Evolutionary conservation across 176 grass and related monocot species (phyloP), one percentile per base, ranked within the genome.

Genomic region (Carex scoparia): DNA sequence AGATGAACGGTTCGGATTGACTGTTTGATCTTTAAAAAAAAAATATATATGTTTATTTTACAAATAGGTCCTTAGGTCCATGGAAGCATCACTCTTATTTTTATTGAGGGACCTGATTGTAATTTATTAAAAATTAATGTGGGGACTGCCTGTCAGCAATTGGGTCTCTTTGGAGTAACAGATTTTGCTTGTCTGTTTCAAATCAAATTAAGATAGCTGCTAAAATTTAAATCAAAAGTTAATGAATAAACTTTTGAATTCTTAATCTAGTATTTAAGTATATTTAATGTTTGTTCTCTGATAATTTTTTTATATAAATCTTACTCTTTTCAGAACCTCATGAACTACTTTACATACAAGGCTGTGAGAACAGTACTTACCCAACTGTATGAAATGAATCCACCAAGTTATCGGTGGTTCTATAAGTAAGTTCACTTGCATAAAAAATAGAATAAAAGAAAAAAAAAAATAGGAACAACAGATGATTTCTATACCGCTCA

Each of bases 321-420:
- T 69, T 79, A 62, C 19, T 73, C 19, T 86, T 86, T 89, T 79
- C 87, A 99, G 96, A 91, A 99, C 87, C 61, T 95, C 79, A 87
- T 99, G 58, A 99, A 95, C 54, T 92, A 84, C 77, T 99, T 99
- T 61, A 99, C 96, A 42, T 95, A 92, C 87, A 99, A 95, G 90
- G 96, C 93, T 65, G 87, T 89, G 5, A 94, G 84, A 89, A 92
- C 93, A 62, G 96, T 99, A 49, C 91, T 99, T 58, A 87, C 84
- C 28, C 96, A 99, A 87, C 90, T 99, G 44, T 95, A 99, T 84
- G 96, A 99, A 86, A 88, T 99, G 96, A 99, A 99, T 59, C 96
- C 96, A 46, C 93, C 90, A 51, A 99, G 81, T 86, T 99, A 99
- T 76, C 84, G 88, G 1, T 99, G 96, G 93, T 88, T 99, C 35